These are phyloP conservation scores for Aegilops longissima DNA, from an alignment of 176 grass and related monocot species.

Conservation along the genomic window DNA sequence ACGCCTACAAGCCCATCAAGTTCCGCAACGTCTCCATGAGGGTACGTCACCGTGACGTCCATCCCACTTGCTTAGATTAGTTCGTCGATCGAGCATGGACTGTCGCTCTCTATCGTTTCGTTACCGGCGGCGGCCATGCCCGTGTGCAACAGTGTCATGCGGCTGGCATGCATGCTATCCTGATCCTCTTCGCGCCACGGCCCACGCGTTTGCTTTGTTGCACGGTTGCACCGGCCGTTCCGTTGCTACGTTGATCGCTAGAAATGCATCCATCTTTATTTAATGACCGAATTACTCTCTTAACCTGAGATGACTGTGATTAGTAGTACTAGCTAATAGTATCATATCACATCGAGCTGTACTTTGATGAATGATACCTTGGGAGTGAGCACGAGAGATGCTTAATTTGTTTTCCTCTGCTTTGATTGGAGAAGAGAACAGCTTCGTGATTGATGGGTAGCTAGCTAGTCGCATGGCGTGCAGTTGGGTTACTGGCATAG, in stretches of 20 bases:
- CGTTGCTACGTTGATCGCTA: not conserved
- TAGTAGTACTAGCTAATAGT: too few species aligned
- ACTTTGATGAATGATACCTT: not conserved
- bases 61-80: not conserved
- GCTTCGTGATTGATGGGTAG: not conserved
- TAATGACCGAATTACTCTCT: constrained; percentile 8
- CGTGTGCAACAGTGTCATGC: constrained; percentile 21
- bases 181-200: not conserved
- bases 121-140: not conserved
- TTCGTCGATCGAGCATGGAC: not conserved
- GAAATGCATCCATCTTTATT: not conserved
- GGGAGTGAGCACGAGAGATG: not conserved
- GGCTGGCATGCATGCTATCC: constrained; percentile 9
- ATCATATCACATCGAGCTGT: too few species aligned
- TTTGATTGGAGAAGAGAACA: not conserved
- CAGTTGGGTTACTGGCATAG: too few species aligned
- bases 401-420: not conserved
- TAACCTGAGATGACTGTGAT: not conserved
- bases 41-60: constrained; percentile 35
- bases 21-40: constrained; percentile 86
- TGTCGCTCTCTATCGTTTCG: not conserved
- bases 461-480: not conserved
- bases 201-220: not conserved
- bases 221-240: constrained; percentile 13
- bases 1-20: constrained; percentile 53